These are phyloP conservation scores for Neopestalotiopsis sp. DNA, from an alignment of 2,329 filamentous ascomycete species.

Conservation along the genomic window DNA sequence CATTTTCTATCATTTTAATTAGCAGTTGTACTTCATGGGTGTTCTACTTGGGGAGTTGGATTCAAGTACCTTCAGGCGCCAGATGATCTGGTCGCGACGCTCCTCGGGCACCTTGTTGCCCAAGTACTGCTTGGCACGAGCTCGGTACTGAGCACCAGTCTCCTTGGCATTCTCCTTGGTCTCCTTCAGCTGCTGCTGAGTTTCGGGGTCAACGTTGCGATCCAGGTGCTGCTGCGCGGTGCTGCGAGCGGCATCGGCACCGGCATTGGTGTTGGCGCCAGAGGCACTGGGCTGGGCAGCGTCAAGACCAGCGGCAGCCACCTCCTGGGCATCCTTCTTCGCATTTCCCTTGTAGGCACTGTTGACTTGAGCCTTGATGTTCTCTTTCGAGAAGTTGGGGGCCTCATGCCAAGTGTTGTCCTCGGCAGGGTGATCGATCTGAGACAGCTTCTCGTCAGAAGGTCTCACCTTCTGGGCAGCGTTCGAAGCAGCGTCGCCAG, in stretches of 20 bases:
- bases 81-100: conserved; percentile 89
- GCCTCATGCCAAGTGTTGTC: conserved; percentile 95
- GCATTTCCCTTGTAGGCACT: conserved; percentile 60
- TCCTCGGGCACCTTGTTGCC: conserved; percentile 88
- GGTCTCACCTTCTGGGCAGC: conserved; percentile 79
- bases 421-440: conserved; percentile 82
- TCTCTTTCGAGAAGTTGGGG: conserved; percentile 74
- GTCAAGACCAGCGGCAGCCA: conserved; percentile 54
- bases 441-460: conserved; percentile 73
- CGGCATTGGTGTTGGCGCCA: conserved; percentile 30
- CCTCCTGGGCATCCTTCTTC: conserved; percentile 64
- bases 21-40: too few relatives aligned
- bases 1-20: conserved; percentile 72
- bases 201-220: conserved; percentile 69
- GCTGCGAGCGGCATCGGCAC: conserved; percentile 29
- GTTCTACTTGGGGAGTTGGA: conserved; percentile 14
- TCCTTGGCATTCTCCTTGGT: conserved; percentile 52
- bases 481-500: conserved; percentile 84
- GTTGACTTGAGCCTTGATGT: conserved; percentile 71
- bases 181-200: conserved; percentile 53
- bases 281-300: conserved; percentile 37
- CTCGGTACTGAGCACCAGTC: conserved; percentile 44
- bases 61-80: conserved; percentile 70
- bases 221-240: conserved; percentile 60
- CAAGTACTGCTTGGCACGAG: conserved; percentile 72